Percentiles rank a stretch among this genome's conserved stretches.
Conservation (phyloP, 192 early-diverging fungal genomes). For the Rhizophagus clarus region DNA sequence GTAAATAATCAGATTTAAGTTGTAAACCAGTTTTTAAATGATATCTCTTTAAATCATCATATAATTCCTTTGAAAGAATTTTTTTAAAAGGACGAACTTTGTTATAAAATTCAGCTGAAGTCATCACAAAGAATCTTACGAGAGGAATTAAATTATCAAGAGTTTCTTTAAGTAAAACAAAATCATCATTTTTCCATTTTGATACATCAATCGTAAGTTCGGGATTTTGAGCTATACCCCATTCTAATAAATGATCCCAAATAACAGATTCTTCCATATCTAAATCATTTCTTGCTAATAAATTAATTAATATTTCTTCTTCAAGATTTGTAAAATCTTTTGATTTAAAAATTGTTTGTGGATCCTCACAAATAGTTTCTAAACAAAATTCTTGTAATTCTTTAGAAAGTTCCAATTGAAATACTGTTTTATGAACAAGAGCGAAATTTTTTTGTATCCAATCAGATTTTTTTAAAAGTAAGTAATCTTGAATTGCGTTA, state of each 20-base stretch:
- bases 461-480: not conserved
- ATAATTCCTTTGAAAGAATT: slow-evolving; percentile 14
- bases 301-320: slow-evolving; percentile 3
- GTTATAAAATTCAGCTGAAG: slow-evolving; percentile 7
- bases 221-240: slow-evolving; percentile 21
- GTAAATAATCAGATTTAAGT: slow-evolving; percentile 12
- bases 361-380: slow-evolving; percentile 1
- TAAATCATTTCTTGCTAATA: slow-evolving; percentile 10
- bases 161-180: not conserved
- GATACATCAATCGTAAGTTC: not conserved
- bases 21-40: slow-evolving; percentile 12
- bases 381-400: slow-evolving; percentile 20
- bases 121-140: slow-evolving; percentile 14
- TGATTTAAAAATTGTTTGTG: slow-evolving; percentile 15
- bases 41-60: slow-evolving; percentile 6
- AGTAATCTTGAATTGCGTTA: slow-evolving; percentile 12
- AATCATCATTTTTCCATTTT: slow-evolving; percentile 7
- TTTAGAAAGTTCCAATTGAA: slow-evolving; percentile 6
- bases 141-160: not conserved
- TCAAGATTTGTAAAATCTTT: slow-evolving; percentile 22
- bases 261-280: slow-evolving; percentile 22
- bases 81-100: slow-evolving; percentile 12
- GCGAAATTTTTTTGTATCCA: slow-evolving; percentile 26
- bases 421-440: slow-evolving; percentile 18
- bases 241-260: slow-evolving; percentile 19